Base-by-base conservation (phyloP, 176 grass and related monocot genomes). In the Urochloa ruziziensis region DNA sequence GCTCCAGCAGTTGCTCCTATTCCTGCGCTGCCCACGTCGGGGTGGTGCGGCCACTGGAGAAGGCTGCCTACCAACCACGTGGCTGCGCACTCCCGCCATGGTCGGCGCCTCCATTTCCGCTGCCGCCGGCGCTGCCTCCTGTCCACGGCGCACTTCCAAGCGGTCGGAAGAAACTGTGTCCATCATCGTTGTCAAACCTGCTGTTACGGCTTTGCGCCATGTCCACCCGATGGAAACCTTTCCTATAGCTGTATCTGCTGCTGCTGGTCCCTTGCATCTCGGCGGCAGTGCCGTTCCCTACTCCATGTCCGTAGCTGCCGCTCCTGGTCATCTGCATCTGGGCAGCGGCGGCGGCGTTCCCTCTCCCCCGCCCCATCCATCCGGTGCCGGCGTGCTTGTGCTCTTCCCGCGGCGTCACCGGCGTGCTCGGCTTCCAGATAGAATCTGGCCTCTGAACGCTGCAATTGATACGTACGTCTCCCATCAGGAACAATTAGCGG, bases 331-430 rank as follows among this genome's bases (percentile, higher is more conserved):
- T 5, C n/a, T 70, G 67, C 6, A 40, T 10, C 36, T 69, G 19
- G 37, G 12, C 37, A 0, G 23, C 24, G 15, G 10, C 24, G 52
- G 53, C 53, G 1, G n/a, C 39, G 3, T 33, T 62, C 6, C 48
- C 85, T 82, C 34, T 75, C 0, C 86, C 86, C 10, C 80, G 73
- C 0, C 86, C 86, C 14, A 79, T 40, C 86, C 86, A 83, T 1
- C 80, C 80, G 0, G 34, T 78, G 47, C 80, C 86, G 9, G 80
- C 86, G 34, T 70, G 33, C 80, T 43, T 65, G 56, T 64, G 28
- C 33, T 83, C 80, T 18, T 83, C 80, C 15, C 65, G 46, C 9
- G 19, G 80, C 46, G 46, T 72, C 65, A 36, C 19, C 21, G 67
- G 56, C 35, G 66, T 37, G 46, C 43, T 79, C 74, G 10, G 6